A percentile compares a stretch with the other conserved stretches of the same genome.
Evolutionary conservation across 148 eudicot genomes (phyloP).

Genomic region (Camellia lanceoleosa): DNA sequence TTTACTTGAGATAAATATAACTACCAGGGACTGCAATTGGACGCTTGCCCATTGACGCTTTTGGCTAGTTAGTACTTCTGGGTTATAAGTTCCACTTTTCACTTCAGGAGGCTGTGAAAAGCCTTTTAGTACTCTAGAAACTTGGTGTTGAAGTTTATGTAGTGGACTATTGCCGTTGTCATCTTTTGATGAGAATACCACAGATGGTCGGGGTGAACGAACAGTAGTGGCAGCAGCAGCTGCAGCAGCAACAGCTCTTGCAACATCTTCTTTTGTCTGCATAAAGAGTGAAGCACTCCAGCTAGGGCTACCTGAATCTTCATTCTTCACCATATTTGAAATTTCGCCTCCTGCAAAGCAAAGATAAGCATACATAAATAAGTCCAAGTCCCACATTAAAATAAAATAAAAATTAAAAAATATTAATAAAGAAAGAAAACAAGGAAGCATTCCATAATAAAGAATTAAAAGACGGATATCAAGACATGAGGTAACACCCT

Average conservation of each 20-base stretch:
- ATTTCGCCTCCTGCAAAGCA: conserved; percentile 35
- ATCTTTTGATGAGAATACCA: conserved; percentile 70
- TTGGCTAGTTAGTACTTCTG: conserved; percentile 91
- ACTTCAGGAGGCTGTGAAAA: conserved; percentile 70
- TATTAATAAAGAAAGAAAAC: background rate
- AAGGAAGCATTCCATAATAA: background rate
- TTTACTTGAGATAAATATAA: conserved; percentile 17
- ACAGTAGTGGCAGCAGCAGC: conserved; percentile 61
- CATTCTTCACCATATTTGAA: conserved; percentile 54
- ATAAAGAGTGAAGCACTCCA: conserved; percentile 70
- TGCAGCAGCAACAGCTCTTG: conserved; percentile 78
- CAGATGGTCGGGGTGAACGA: conserved; percentile 78
- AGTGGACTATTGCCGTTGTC: conserved; percentile 58
- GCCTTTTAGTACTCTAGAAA: conserved; percentile 76
- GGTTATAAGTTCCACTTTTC: conserved; percentile 64
- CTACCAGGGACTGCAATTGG: conserved; percentile 66
- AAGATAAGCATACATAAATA: conserved; percentile 1
- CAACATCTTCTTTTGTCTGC: conserved; percentile 85
- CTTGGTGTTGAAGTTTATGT: conserved; percentile 65
- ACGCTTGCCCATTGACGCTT: conserved; percentile 98
- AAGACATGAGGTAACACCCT: background rate
- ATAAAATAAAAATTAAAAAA: background rate
- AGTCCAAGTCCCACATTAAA: background rate
- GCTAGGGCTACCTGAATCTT: conserved; percentile 63
- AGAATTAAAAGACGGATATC: background rate